phyloP scores from a whole-genome alignment of 148 eudicot genomes.

The Silene uniflora region DNA sequence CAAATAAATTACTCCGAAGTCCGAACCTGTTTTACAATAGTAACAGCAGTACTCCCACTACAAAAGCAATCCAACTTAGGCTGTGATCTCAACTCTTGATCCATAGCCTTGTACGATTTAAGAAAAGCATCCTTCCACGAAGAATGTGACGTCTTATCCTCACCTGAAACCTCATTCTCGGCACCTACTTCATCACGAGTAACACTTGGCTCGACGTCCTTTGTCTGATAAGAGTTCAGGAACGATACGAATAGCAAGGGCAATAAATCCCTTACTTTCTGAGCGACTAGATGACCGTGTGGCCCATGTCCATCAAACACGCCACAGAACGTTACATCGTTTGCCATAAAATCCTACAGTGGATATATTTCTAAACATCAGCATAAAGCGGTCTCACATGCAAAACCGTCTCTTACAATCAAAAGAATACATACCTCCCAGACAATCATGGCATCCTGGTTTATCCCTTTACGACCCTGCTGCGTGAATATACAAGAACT shows the following conservation, averaged over 20 bases:
- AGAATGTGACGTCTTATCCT: slow-evolving; percentile 37
- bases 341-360: slow-evolving; percentile 73
- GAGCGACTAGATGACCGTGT: slow-evolving; percentile 93
- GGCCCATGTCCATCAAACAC: slow-evolving; percentile 99
- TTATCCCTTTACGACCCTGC: slow-evolving; percentile 97
- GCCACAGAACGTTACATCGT: slow-evolving; percentile 82
- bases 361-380: slow-evolving; percentile 10
- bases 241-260: slow-evolving; percentile 71
- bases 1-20: background rate
- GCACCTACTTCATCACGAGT: slow-evolving; percentile 46
- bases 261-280: slow-evolving; percentile 84
- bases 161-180: slow-evolving; percentile 45
- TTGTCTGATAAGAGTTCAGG: slow-evolving; percentile 50
- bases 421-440: slow-evolving; percentile 77
- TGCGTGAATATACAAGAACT: slow-evolving; percentile 93
- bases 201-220: slow-evolving; percentile 47
- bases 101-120: slow-evolving; percentile 88
- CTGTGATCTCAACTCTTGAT: slow-evolving; percentile 82
- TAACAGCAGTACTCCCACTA: slow-evolving; percentile 96
- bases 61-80: slow-evolving; percentile 94
- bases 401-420: background rate
- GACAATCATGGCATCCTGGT: slow-evolving; percentile 99
- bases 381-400: no score
- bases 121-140: slow-evolving; percentile 91
- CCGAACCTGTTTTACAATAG: slow-evolving; percentile 79